phyloP scores from a whole-genome alignment of 73 alveolate genomes.

The Symbiodinium pilosum region DNA sequence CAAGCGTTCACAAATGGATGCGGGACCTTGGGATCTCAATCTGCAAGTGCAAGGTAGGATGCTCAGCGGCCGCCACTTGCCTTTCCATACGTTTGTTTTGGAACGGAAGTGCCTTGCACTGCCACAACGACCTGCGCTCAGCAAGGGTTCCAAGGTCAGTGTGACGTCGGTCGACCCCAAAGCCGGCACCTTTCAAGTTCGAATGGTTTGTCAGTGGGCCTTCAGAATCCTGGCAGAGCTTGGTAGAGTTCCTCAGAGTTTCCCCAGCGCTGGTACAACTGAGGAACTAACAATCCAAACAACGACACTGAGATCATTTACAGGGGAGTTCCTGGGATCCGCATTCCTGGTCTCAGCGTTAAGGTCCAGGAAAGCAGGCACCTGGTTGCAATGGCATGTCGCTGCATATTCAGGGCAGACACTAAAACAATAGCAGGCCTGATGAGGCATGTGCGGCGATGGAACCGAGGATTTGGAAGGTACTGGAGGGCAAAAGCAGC shows the following conservation, averaged over 20 bases:
- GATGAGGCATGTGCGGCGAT: too few relatives aligned
- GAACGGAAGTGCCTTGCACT: too few relatives aligned
- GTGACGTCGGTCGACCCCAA: conserved; percentile 76
- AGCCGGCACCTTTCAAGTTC: conserved; percentile 51
- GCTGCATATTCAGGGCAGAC: too few relatives aligned
- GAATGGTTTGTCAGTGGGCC: conserved; percentile 89
- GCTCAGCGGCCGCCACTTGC: not conserved
- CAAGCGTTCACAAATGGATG: too few relatives aligned
- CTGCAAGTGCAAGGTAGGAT: not conserved
- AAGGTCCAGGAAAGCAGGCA: conserved; percentile 71
- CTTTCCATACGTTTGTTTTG: too few relatives aligned
- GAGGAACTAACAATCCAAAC: conserved; percentile 62
- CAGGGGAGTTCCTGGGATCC: conserved; percentile 80
- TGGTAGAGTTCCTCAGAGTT: not conserved
- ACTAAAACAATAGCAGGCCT: not conserved
- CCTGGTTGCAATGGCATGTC: not conserved
- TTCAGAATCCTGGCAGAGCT: not conserved
- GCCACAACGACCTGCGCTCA: not conserved
- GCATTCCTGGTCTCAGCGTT: conserved; percentile 63
- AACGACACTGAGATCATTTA: conserved; percentile 84
- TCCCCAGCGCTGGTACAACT: not conserved
- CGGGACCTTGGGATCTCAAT: too few relatives aligned
- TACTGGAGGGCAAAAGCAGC: conserved; percentile 26
- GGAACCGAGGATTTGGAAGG: conserved; percentile 66
- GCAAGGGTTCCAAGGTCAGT: conserved; percentile 17